Conservation (phyloP, 768 basidiomycete genomes). For the Macrolepiota albuminosa region DNA sequence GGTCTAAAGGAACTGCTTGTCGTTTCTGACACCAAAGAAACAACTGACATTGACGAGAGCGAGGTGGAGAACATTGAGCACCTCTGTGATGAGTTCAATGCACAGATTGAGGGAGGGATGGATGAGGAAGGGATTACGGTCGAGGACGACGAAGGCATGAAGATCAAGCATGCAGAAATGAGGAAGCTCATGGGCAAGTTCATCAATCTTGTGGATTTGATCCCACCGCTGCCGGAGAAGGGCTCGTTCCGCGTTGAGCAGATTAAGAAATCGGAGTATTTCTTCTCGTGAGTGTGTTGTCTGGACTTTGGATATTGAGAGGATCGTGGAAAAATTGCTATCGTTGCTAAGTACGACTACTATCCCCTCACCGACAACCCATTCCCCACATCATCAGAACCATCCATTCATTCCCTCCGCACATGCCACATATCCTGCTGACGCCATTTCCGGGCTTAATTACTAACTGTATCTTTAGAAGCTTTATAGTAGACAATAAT, state of each 20-base stretch:
- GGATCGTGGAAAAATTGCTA: not conserved
- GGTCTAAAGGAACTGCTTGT: constrained; percentile 31
- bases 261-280: constrained; percentile 83
- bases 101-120: constrained; percentile 18
- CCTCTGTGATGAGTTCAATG: constrained; percentile 7
- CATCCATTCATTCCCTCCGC: constrained; percentile 1
- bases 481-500: not conserved
- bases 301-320: not conserved
- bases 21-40: constrained; percentile 29
- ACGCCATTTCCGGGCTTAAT: not conserved
- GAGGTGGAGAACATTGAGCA: constrained; percentile 13
- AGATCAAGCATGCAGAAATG: constrained; percentile 20
- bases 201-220: constrained; percentile 64
- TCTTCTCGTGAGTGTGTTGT: constrained; percentile 69
- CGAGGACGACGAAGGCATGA: constrained; percentile 19
- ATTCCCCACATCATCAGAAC: not conserved
- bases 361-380: not conserved
- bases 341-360: not conserved
- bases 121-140: constrained; percentile 15
- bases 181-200: constrained; percentile 50
- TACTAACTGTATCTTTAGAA: constrained; percentile 8
- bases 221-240: constrained; percentile 81
- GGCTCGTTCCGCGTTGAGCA: constrained; percentile 80
- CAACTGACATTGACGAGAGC: constrained; percentile 27
- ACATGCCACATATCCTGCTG: not conserved